These are phyloP conservation scores for Hypomyces rosellus DNA, from an alignment of 2,329 filamentous ascomycete genomes.

Conservation along the genomic window DNA sequence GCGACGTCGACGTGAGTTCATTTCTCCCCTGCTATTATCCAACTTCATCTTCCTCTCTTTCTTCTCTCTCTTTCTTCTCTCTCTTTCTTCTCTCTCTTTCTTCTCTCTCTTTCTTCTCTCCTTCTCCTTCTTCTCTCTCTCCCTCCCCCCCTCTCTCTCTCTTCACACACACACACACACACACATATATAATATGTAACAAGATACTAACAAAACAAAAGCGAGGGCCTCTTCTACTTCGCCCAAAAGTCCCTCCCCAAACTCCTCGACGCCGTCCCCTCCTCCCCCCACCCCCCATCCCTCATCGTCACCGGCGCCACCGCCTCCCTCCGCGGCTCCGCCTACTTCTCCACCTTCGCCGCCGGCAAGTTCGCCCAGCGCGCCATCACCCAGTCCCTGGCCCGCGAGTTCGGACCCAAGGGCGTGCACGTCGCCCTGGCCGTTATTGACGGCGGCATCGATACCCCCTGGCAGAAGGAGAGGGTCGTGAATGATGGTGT, in stretches of 20 bases:
- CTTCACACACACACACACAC: no score
- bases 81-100: background rate
- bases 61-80: background rate
- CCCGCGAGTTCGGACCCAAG: constrained; percentile 76
- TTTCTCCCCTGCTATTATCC: background rate
- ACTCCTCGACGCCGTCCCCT: constrained; percentile 54
- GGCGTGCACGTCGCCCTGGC: constrained; percentile 80
- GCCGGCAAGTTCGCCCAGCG: constrained; percentile 74
- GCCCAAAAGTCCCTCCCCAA: constrained; percentile 65
- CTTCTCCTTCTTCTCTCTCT: background rate
- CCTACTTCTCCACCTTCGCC: constrained; percentile 64
- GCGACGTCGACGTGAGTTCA: constrained; percentile 44
- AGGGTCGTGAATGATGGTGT: constrained; percentile 37
- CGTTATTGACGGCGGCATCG: constrained; percentile 79
- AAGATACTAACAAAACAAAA: constrained; percentile 21
- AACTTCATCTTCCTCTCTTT: background rate
- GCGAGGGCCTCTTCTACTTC: constrained; percentile 68
- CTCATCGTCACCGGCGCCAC: constrained; percentile 86
- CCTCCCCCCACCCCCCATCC: constrained; percentile 59
- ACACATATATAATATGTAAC: no score
- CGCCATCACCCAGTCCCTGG: constrained; percentile 66
- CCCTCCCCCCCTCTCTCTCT: background rate
- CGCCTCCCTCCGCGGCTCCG: constrained; percentile 67
- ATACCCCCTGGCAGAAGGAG: constrained; percentile 65
- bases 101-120: background rate